Conservation (phyloP, 257 asterid species). For the Penstemon davidsonii region DNA sequence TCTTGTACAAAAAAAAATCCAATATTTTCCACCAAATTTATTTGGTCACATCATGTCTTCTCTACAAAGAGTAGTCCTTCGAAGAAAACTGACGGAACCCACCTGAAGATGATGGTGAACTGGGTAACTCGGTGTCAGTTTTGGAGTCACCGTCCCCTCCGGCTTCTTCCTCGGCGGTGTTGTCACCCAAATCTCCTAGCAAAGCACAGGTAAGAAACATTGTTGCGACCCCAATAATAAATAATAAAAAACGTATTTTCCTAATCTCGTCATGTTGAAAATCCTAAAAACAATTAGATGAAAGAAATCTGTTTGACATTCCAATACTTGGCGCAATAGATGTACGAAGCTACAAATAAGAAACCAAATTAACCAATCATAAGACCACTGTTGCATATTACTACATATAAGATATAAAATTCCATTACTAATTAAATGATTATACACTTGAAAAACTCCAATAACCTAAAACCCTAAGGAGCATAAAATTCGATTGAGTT, state of each 20-base stretch:
- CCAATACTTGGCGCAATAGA: background rate
- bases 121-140: slow-evolving; percentile 68
- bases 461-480: background rate
- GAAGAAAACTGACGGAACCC: slow-evolving; percentile 99
- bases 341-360: background rate
- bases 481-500: background rate
- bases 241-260: background rate
- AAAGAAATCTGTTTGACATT: background rate
- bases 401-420: too few relatives aligned
- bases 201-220: slow-evolving; percentile 18
- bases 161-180: slow-evolving; percentile 60
- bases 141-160: slow-evolving; percentile 72
- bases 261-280: background rate
- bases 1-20: slow-evolving; percentile 64
- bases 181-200: slow-evolving; percentile 85
- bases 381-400: too few relatives aligned
- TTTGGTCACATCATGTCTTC: slow-evolving; percentile 95
- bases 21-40: slow-evolving; percentile 79
- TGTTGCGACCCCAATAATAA: background rate
- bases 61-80: slow-evolving; percentile 98
- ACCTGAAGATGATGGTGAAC: slow-evolving; percentile 98
- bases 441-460: background rate
- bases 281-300: background rate
- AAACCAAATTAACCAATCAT: background rate
- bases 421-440: too few relatives aligned